Percentiles rank a stretch among this genome's conserved stretches.
Evolutionary conservation across 2,329 filamentous ascomycete species (phyloP).

Genomic region (Curvularia sp.): DNA sequence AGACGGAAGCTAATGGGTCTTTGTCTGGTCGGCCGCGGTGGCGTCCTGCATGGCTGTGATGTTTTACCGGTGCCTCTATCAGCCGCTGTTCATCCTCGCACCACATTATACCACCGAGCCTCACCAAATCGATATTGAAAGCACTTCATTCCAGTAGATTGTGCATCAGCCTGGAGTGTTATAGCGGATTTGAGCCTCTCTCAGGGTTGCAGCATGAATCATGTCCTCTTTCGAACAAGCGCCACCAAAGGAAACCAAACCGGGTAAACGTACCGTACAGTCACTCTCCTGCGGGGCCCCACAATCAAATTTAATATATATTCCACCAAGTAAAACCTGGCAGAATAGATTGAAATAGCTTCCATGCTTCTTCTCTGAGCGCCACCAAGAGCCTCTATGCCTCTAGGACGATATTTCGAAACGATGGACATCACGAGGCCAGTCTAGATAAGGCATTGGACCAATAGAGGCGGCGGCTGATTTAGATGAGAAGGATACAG

Average conservation of each 20-base stretch:
- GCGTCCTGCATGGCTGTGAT: not conserved
- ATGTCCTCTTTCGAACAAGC: not conserved
- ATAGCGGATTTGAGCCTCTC: not conserved
- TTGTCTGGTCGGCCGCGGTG: not conserved
- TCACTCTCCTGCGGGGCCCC: constrained; percentile 12
- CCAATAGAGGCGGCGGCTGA: not conserved
- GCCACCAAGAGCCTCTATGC: constrained; percentile 3
- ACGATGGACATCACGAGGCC: constrained; percentile 3
- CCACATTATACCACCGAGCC: not conserved
- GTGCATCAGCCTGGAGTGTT: not conserved
- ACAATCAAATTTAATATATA: constrained; percentile 24
- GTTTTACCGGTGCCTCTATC: constrained; percentile 1
- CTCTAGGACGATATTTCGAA: not conserved
- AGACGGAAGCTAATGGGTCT: not conserved
- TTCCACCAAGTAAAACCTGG: constrained; percentile 17
- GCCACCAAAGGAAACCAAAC: constrained; percentile 2
- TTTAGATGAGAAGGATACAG: not conserved
- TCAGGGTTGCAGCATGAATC: not conserved
- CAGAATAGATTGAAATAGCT: constrained; percentile 13
- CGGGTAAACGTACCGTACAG: constrained; percentile 23
- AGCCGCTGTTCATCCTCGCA: not conserved
- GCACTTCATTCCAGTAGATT: not conserved
- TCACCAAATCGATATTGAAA: not conserved
- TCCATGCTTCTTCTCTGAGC: constrained; percentile 19
- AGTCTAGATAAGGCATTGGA: not conserved